phyloP scores from a whole-genome alignment of 2,329 filamentous ascomycete genomes.

The Bipolaris cookei region DNA sequence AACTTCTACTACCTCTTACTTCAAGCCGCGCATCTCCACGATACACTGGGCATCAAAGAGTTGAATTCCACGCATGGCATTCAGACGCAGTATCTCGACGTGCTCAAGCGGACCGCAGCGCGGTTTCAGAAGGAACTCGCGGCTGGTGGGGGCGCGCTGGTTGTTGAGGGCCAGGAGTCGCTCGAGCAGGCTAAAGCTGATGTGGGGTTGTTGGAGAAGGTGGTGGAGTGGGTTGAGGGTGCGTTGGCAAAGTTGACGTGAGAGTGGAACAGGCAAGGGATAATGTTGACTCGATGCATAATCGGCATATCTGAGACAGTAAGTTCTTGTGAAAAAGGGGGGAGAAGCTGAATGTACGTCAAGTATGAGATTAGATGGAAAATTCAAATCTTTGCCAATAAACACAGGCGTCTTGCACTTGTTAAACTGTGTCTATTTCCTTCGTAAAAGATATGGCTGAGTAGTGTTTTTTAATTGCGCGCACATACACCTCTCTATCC shows the following conservation, averaged over 20 bases:
- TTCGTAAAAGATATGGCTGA: no score
- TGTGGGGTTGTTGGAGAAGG: conserved; percentile 45
- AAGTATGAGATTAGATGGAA: no score
- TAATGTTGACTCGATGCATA: no score
- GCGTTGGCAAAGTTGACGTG: conserved; percentile 16
- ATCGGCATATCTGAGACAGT: no score
- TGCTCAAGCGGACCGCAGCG: conserved; percentile 48
- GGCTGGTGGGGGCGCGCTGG: conserved; percentile 45
- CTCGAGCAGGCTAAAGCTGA: conserved; percentile 44
- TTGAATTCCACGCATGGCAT: conserved; percentile 51
- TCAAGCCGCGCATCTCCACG: conserved; percentile 56
- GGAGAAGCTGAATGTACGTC: no score
- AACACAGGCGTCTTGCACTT: no score
- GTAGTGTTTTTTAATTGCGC: no score
- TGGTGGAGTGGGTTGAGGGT: conserved; percentile 39
- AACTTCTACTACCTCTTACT: conserved; percentile 66
- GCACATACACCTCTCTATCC: not conserved
- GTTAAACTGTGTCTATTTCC: no score
- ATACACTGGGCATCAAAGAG: conserved; percentile 55
- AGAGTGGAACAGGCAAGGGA: no score
- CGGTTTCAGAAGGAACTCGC: conserved; percentile 48
- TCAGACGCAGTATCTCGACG: conserved; percentile 52
- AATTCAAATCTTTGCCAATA: no score
- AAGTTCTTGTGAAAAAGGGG: no score
- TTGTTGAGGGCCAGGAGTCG: conserved; percentile 47